phyloP scores from a whole-genome alignment of 768 basidiomycete species.

The Dacryopinax primogenitus region DNA sequence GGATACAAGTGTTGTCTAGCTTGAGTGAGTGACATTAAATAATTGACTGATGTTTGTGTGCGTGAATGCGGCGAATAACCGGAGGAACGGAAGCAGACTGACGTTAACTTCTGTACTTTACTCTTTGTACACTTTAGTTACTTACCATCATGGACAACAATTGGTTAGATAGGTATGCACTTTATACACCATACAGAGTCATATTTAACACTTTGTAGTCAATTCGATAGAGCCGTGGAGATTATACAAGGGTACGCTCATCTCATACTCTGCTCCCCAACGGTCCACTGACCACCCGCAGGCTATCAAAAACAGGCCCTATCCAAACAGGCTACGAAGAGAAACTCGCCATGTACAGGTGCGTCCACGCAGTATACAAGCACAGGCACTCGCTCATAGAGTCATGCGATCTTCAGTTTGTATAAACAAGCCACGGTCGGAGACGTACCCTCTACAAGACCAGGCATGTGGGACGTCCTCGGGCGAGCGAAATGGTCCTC shows the following conservation, averaged over 20 bases:
- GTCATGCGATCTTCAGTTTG: constrained; percentile 36
- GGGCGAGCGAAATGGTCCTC: constrained; percentile 88
- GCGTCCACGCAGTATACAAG: constrained; percentile 22
- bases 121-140: no score
- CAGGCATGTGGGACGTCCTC: constrained; percentile 81
- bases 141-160: background rate
- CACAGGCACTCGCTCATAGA: no score
- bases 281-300: no score
- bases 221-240: constrained; percentile 88
- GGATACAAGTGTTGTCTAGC: background rate
- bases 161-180: background rate
- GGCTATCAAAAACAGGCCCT: constrained; percentile 83
- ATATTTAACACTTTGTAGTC: constrained; percentile 25
- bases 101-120: no score
- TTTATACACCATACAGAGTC: background rate
- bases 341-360: constrained; percentile 89
- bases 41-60: no score
- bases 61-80: background rate
- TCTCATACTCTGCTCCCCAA: no score
- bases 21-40: background rate
- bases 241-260: constrained; percentile 55
- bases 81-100: background rate
- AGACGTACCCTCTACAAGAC: constrained; percentile 65
- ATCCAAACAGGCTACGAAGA: constrained; percentile 95
- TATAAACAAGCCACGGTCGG: constrained; percentile 94